These are phyloP conservation scores for Ceratocystis destructans DNA, from an alignment of 2,329 filamentous ascomycete species.

Conservation along the genomic window DNA sequence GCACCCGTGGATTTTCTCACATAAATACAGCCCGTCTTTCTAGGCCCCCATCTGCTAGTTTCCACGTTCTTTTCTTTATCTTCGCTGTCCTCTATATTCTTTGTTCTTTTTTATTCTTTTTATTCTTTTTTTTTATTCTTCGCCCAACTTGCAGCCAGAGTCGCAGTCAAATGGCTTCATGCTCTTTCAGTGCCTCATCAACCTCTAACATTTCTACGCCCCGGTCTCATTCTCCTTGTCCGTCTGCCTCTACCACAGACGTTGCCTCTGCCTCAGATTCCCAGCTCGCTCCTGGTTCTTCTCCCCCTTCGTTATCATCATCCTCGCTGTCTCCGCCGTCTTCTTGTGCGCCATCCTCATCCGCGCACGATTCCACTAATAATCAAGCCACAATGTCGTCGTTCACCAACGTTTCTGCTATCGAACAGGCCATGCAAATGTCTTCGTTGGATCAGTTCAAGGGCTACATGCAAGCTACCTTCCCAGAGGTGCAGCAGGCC, in stretches of 20 bases:
- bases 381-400: conserved; percentile 39
- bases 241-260: conserved; percentile 2
- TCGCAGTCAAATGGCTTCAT: conserved; percentile 15
- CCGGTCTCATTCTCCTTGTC: conserved; percentile 34
- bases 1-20: not conserved
- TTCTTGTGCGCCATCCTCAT: conserved; percentile 29
- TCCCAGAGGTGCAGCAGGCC: conserved; percentile 41
- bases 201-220: conserved; percentile 41
- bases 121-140: too few relatives aligned
- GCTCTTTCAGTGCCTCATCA: conserved; percentile 31
- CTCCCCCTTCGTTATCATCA: not conserved
- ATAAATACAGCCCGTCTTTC: conserved; percentile 6
- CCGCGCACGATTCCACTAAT: conserved; percentile 34
- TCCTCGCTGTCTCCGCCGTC: conserved; percentile 23
- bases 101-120: not conserved
- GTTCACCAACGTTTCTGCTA: conserved; percentile 41
- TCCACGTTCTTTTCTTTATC: not conserved
- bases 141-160: not conserved
- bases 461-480: conserved; percentile 45
- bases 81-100: not conserved
- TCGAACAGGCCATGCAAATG: conserved; percentile 48
- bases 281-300: conserved; percentile 32
- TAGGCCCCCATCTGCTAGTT: not conserved
- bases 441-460: conserved; percentile 45
- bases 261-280: conserved; percentile 35